A percentile compares a stretch with the other conserved stretches of the same genome.
phyloP scores from a whole-genome alignment of 1,139 yeast genomes.

The Sugiyamaella pinicola region DNA sequence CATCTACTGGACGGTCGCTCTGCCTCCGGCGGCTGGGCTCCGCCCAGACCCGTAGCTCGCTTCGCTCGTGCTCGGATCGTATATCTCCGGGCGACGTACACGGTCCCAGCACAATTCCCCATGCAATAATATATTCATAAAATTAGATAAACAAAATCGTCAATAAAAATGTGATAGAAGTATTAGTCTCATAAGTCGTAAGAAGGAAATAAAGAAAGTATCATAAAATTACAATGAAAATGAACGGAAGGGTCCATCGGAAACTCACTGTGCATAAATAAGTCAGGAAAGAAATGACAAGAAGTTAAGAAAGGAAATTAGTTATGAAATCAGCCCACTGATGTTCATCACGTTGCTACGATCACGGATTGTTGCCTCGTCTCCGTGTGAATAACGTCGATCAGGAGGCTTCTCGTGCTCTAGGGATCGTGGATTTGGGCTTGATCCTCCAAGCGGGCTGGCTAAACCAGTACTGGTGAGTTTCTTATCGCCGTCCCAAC shows the following conservation, averaged over 20 bases:
- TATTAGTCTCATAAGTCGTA: constrained; percentile 13
- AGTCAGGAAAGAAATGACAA: constrained; percentile 13
- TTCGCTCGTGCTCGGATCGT: too few relatives aligned
- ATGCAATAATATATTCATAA: constrained; percentile 12
- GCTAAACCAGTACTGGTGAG: constrained; percentile 26
- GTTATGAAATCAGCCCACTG: constrained; percentile 20
- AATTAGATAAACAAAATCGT: constrained; percentile 7
- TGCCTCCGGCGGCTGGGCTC: constrained; percentile 18
- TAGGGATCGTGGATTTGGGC: neutral
- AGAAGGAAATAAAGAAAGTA: constrained; percentile 2
- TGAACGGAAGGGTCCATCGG: constrained; percentile 15
- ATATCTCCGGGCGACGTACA: too few relatives aligned
- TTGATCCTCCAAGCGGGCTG: constrained; percentile 4
- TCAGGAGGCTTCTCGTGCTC: constrained; percentile 13
- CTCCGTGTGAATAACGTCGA: constrained; percentile 16
- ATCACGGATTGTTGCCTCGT: constrained; percentile 15
- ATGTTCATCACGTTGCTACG: constrained; percentile 21
- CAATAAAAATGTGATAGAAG: neutral
- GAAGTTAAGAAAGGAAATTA: constrained; percentile 18
- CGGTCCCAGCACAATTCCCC: too few relatives aligned
- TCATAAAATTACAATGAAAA: constrained; percentile 15
- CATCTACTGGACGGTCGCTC: constrained; percentile 3
- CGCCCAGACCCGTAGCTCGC: too few relatives aligned
- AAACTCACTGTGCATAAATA: constrained; percentile 12
- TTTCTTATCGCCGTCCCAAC: constrained; percentile 45